These are phyloP conservation scores for Saururus chinensis DNA, from an alignment of 164 flowering plant genomes.

Conservation along the genomic window DNA sequence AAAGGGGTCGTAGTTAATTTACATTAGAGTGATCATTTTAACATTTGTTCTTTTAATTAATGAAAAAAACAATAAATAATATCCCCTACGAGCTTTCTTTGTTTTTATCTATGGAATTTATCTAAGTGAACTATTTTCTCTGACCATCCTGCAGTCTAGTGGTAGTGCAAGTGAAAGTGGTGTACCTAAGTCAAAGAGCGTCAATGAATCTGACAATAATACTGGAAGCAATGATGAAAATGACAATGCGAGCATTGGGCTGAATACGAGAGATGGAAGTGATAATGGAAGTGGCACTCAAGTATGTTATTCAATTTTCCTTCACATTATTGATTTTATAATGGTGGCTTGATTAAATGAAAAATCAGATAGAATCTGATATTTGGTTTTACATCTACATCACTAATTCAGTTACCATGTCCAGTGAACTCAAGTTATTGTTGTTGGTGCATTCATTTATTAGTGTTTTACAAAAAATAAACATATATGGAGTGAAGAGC, in stretches of 20 bases:
- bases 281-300: constrained; percentile 61
- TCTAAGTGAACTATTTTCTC: neutral
- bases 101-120: too few species aligned
- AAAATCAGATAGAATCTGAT: neutral
- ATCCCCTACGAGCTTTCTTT: neutral
- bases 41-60: too few species aligned
- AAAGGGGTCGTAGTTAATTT: too few species aligned
- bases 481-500: too few species aligned
- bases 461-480: too few species aligned
- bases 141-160: constrained; percentile 36
- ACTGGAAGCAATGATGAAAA: constrained; percentile 40
- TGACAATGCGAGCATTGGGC: constrained; percentile 31
- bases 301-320: constrained; percentile 17
- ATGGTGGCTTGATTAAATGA: neutral
- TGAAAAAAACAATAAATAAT: neutral
- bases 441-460: too few species aligned
- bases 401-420: too few species aligned
- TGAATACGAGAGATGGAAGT: constrained; percentile 41
- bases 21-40: neutral
- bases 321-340: neutral
- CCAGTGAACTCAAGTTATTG: too few species aligned
- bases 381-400: too few species aligned
- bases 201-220: constrained; percentile 31
- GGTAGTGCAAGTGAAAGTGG: constrained; percentile 77
- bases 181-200: constrained; percentile 26